phyloP scores from a whole-genome alignment of 139 green algal genomes.

The Eudorina sp. region DNA sequence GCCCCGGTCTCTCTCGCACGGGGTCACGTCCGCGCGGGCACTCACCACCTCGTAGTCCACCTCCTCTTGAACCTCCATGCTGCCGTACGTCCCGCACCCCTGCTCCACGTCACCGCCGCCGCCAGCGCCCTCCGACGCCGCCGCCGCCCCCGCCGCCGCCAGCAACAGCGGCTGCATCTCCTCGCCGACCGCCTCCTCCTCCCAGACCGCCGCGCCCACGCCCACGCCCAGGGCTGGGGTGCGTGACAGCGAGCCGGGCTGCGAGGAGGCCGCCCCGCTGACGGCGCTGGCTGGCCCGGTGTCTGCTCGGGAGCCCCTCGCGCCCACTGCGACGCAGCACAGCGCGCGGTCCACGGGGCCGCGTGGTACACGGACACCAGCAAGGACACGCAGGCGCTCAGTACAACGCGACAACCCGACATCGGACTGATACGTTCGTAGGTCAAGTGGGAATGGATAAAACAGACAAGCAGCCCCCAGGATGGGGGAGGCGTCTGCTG shows the following conservation, averaged over 20 bases:
- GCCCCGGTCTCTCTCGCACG: no score
- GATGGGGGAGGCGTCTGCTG: no score
- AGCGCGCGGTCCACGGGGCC: no score
- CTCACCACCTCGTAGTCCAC: slow-evolving; percentile 24
- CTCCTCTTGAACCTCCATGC: neutral
- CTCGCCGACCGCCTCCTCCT: neutral
- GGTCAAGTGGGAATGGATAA: no score
- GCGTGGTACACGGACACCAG: no score
- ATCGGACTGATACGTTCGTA: no score
- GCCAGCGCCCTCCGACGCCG: neutral
- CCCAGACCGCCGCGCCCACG: neutral
- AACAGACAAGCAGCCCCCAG: no score
- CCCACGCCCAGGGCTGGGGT: neutral
- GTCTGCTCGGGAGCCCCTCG: neutral
- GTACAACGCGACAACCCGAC: no score
- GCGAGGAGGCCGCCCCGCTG: neutral
- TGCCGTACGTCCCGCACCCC: neutral
- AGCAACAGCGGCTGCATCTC: neutral
- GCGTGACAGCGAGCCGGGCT: neutral
- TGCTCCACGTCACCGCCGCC: slow-evolving; percentile 16
- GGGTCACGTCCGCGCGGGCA: no score
- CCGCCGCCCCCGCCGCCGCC: neutral
- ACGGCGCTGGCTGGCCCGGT: neutral
- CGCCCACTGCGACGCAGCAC: no score
- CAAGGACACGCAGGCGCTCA: no score